Base-by-base conservation (phyloP, 2,329 filamentous ascomycete species). In the Arthrinium phaeospermum region DNA sequence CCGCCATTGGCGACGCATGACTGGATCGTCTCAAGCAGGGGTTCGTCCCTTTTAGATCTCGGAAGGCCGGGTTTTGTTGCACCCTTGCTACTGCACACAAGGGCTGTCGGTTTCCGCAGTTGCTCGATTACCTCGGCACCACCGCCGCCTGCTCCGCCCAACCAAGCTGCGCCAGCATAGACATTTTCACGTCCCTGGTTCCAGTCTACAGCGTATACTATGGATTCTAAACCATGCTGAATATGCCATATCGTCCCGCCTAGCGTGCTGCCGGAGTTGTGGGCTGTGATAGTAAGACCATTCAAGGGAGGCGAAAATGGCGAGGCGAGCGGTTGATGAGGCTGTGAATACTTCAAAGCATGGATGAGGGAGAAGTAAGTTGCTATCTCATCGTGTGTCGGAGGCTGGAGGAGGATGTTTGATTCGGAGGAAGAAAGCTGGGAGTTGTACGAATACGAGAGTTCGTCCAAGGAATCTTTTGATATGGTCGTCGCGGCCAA, bases 211-310 rank as follows among this genome's bases (percentile, higher is more conserved):
- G 96, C 96, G 78, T 99, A 98, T 0, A 99, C 95, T 57, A 99
- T 96, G 0, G 95, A 98, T 81, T 99, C 96, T 80, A 98, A 89
- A 0, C 95, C 95, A 84, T 98, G 95, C 79, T 98, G 96, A 75
- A 99, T 95, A 79, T 98, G 96, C 96, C 96, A 99, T 85, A 99
- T 98, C 34, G 96, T 98, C 71, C 96, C 96, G 81, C 96, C 96
- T 0, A 98, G 89, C 0, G 96, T 98, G 80, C 98, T 96, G 75
- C 96, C 96, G 10, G 96, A 95, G 83, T 97, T 97, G 84, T 98
- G 98, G 0, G 96, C 96, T 0, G 96, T 99, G 75, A 99, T 94
- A 2, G 94, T 98, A 24, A 99, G 89, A 5, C 95, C 95, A 76
- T 96, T 95, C 22, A 98, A 86, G 0, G 96, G 93, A 4, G 95